These are phyloP conservation scores for Fistulifera solaris DNA, from an alignment of 108 stramenopile species.

Conservation along the genomic window DNA sequence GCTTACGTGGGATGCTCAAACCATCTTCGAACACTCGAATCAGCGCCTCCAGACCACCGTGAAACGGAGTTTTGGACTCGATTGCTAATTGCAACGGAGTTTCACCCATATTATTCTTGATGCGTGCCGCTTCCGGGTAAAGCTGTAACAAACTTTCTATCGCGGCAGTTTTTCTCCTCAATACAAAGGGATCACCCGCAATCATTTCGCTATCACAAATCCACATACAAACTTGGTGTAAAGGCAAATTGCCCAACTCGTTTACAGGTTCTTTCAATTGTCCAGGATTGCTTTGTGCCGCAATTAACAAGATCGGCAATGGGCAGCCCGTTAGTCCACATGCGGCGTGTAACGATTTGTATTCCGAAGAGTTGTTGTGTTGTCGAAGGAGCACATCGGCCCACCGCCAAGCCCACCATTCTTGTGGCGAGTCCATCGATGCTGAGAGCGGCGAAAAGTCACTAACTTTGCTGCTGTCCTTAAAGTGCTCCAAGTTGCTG, in stretches of 20 bases:
- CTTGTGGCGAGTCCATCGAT: slow-evolving; percentile 1
- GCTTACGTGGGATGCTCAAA: slow-evolving; percentile 13
- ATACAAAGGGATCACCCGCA: slow-evolving; percentile 16
- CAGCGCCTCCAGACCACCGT: slow-evolving; percentile 24
- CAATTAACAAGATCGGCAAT: slow-evolving; percentile 15
- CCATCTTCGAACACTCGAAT: slow-evolving; percentile 25
- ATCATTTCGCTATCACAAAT: slow-evolving; percentile 6
- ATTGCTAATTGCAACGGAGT: slow-evolving; percentile 30
- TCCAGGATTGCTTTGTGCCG: slow-evolving; percentile 18
- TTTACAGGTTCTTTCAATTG: slow-evolving; percentile 18
- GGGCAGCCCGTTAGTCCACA: slow-evolving; percentile 22
- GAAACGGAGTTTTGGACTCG: slow-evolving; percentile 24
- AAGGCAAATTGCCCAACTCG: slow-evolving; percentile 20
- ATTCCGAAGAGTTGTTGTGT: slow-evolving; percentile 17
- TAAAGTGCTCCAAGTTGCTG: slow-evolving; percentile 23
- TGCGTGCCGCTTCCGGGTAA: slow-evolving; percentile 21
- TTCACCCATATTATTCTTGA: slow-evolving; percentile 20
- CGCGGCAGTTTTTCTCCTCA: slow-evolving; percentile 18
- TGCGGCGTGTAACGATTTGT: slow-evolving; percentile 25
- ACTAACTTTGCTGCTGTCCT: slow-evolving; percentile 13
- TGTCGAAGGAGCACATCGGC: slow-evolving; percentile 19
- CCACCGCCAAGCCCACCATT: slow-evolving; percentile 41
- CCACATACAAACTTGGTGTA: slow-evolving; percentile 33
- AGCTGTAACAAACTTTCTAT: slow-evolving; percentile 22
- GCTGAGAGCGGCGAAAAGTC: neutral